Evolutionary conservation across 169 alveolate species (phyloP).

Genomic region (Plasmodium adleri): DNA sequence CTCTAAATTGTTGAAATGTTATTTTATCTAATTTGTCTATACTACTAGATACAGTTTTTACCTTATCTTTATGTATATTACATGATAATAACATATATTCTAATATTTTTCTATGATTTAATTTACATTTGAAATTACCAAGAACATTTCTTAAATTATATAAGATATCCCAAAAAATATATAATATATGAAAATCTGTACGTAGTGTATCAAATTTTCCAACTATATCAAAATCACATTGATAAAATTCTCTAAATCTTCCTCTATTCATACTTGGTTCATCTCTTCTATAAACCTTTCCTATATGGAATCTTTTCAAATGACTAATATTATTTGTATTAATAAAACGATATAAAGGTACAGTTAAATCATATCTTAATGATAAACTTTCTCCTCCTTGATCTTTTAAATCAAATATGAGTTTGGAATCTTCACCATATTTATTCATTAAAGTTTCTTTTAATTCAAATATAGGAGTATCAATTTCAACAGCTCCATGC

Average conservation of each 20-base stretch:
- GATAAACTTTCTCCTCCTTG: conserved; percentile 98
- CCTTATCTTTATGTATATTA: conserved; percentile 91
- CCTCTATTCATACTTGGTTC: conserved; percentile 97
- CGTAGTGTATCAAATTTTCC: conserved; percentile 93
- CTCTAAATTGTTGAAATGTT: conserved; percentile 93
- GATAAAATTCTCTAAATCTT: conserved; percentile 96
- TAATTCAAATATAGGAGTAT: conserved; percentile 98
- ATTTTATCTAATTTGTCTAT: conserved; percentile 97
- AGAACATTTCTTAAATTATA: conserved; percentile 82
- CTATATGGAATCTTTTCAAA: conserved; percentile 95
- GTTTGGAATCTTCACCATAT: conserved; percentile 97
- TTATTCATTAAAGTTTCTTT: conserved; percentile 95
- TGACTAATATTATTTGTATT: conserved; percentile 91
- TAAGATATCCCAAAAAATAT: conserved; percentile 91
- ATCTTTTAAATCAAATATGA: conserved; percentile 96
- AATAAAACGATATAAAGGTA: conserved; percentile 97
- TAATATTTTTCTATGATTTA: conserved; percentile 93
- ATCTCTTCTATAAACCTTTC: conserved; percentile 98
- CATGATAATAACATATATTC: conserved; percentile 92
- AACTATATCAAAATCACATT: conserved; percentile 98
- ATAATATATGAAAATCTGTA: conserved; percentile 96
- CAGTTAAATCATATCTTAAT: conserved; percentile 97
- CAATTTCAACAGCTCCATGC: conserved; percentile 98
- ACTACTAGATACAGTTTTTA: conserved; percentile 94
- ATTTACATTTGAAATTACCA: conserved; percentile 91